phyloP scores from a whole-genome alignment of 129 eudicot genomes.

The Heracleum sosnowskyi region DNA sequence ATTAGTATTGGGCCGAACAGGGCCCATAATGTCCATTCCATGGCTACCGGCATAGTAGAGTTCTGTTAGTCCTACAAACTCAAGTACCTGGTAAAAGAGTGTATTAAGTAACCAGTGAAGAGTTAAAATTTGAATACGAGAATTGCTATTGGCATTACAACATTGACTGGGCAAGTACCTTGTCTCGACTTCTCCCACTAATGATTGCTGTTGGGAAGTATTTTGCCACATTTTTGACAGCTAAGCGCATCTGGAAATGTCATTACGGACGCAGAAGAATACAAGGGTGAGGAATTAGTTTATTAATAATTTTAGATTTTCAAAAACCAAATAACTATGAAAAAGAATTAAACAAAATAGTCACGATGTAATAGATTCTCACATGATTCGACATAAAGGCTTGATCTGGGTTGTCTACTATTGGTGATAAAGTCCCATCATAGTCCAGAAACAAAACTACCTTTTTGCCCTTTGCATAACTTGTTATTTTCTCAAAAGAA shows the following conservation, averaged over 20 bases:
- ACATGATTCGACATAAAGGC: constrained; percentile 86
- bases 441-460: constrained; percentile 85
- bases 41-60: constrained; percentile 99
- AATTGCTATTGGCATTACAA: background rate
- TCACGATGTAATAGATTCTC: constrained; percentile 17
- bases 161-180: constrained; percentile 35
- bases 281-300: background rate
- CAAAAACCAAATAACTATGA: background rate
- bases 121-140: background rate
- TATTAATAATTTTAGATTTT: background rate
- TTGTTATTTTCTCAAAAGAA: constrained; percentile 68
- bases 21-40: constrained; percentile 97
- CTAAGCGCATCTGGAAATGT: constrained; percentile 72
- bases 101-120: background rate
- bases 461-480: constrained; percentile 65
- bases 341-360: background rate
- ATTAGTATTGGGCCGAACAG: constrained; percentile 40
- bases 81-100: constrained; percentile 40
- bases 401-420: constrained; percentile 87
- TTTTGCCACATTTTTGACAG: constrained; percentile 81
- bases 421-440: constrained; percentile 93
- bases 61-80: constrained; percentile 74
- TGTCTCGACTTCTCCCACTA: constrained; percentile 95
- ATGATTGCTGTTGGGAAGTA: constrained; percentile 83
- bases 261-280: constrained; percentile 6